Evolutionary conservation across 2,329 filamentous ascomycete species (phyloP), one percentile per base, ranked within the genome.

Genomic region (Penicillium sp.): DNA sequence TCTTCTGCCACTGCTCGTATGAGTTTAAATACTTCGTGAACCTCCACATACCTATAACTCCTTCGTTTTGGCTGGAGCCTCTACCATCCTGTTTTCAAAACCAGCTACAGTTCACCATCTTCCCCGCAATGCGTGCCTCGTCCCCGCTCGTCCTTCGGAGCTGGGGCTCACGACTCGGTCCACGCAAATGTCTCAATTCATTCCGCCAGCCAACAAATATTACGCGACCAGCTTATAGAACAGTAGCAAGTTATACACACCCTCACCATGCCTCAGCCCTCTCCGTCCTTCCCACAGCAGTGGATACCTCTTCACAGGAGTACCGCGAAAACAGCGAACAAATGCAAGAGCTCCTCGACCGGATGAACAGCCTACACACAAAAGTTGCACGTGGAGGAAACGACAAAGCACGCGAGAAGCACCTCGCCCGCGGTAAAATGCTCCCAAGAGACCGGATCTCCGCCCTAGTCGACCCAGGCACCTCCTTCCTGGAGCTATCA

Each of bases 401-500:
- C 1, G 82, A 87, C 56, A 94, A 94, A 73, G 90, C 93, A 4
- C 82, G 89, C 57, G 86, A 93, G 61, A 97, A 97, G 78, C 93
- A 97, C 71, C 76, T 95, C 22, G 85, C 87, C 34, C 82, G 92
- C 65, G 90, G 90, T 61, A 97, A 97, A 82, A 96, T 97, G 92
- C 82, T 99, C 55, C 91, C 92, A 2, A 81, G 94, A 62, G 93
- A 97, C 74, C 87, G 93, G 34, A 85, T 99, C 52, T 89, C 91
- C 0, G 89, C 91, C 5, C 79, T 99, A 61, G 83, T 97, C 60
- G 93, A 99, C 70, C 89, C 90, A 0, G 92, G 92, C 5, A 93
- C 90, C 2, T 89, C 89, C 0, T 97, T 99, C 70, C 76, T 99
- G 59, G 93, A 99, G 76, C 81, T 99, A n/a, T 95, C 90, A 18